These are phyloP conservation scores for Scheffersomyces parashehatae DNA, from an alignment of 1,139 yeast species.

Conservation along the genomic window DNA sequence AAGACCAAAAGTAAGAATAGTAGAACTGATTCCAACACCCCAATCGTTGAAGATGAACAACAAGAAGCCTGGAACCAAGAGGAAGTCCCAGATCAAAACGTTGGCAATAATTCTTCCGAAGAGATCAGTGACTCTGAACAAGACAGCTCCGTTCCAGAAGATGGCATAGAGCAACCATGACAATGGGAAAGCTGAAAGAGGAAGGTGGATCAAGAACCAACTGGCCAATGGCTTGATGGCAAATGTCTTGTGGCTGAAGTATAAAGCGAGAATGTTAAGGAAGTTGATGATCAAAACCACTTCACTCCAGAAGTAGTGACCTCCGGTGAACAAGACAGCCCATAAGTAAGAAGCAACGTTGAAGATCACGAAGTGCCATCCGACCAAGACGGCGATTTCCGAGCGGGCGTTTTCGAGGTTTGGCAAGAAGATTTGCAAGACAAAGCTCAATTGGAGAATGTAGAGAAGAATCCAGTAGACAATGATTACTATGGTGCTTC, in stretches of 20 bases:
- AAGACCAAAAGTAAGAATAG: conserved; percentile 61
- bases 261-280: conserved; percentile 55
- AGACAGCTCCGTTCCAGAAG: conserved; percentile 83
- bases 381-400: conserved; percentile 39
- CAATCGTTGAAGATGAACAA: conserved; percentile 67
- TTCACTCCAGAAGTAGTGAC: conserved; percentile 58
- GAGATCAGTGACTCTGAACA: conserved; percentile 56
- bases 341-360: conserved; percentile 62
- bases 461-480: conserved; percentile 61
- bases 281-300: conserved; percentile 58
- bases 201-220: conserved; percentile 61
- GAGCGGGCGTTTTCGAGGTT: conserved; percentile 32
- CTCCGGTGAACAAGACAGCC: conserved; percentile 59
- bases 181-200: conserved; percentile 69
- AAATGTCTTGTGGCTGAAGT: conserved; percentile 62
- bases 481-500: conserved; percentile 51
- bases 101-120: conserved; percentile 72
- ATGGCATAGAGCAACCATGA: conserved; percentile 72
- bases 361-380: conserved; percentile 63
- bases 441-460: conserved; percentile 54
- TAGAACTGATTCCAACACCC: conserved; percentile 62
- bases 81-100: conserved; percentile 74
- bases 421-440: conserved; percentile 51
- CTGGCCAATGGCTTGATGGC: conserved; percentile 49
- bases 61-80: conserved; percentile 62